Conservation (phyloP, 2,329 filamentous ascomycete genomes). For the Penicillium paneum region DNA sequence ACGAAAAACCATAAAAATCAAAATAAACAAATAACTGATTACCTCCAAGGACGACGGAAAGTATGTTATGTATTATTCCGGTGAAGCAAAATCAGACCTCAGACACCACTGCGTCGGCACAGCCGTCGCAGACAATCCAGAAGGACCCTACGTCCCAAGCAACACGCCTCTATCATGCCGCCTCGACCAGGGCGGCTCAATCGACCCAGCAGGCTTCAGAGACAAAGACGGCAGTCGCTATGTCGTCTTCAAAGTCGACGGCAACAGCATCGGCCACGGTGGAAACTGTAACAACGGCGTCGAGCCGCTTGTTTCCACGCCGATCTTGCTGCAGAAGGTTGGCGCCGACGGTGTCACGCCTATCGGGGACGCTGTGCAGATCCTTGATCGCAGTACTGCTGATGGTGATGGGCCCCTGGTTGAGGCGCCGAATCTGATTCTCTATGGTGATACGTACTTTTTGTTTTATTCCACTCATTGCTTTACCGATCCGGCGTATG, state of each 20-base stretch:
- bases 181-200: slow-evolving; percentile 55
- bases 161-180: slow-evolving; percentile 53
- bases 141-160: slow-evolving; percentile 54
- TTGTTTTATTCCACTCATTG: slow-evolving; percentile 63
- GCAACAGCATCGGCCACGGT: slow-evolving; percentile 53
- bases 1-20: no score
- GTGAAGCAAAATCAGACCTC: slow-evolving; percentile 40
- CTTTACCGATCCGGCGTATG: slow-evolving; percentile 54
- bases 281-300: slow-evolving; percentile 49
- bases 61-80: slow-evolving; percentile 62
- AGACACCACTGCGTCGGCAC: slow-evolving; percentile 58
- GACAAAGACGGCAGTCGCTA: slow-evolving; percentile 57
- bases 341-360: slow-evolving; percentile 50
- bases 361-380: slow-evolving; percentile 53
- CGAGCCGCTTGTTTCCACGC: slow-evolving; percentile 35
- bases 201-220: slow-evolving; percentile 60
- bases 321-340: slow-evolving; percentile 43
- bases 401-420: slow-evolving; percentile 61
- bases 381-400: slow-evolving; percentile 56
- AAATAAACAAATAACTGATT: slow-evolving; percentile 1
- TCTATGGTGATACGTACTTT: slow-evolving; percentile 50
- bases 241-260: slow-evolving; percentile 65
- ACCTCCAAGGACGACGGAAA: slow-evolving; percentile 41
- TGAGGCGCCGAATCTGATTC: slow-evolving; percentile 58
- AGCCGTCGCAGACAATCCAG: slow-evolving; percentile 46